Evolutionary conservation across 2,329 filamentous ascomycete genomes (phyloP), one percentile per base, ranked within the genome.

Genomic region (Ceratocystis cacaofunesta): DNA sequence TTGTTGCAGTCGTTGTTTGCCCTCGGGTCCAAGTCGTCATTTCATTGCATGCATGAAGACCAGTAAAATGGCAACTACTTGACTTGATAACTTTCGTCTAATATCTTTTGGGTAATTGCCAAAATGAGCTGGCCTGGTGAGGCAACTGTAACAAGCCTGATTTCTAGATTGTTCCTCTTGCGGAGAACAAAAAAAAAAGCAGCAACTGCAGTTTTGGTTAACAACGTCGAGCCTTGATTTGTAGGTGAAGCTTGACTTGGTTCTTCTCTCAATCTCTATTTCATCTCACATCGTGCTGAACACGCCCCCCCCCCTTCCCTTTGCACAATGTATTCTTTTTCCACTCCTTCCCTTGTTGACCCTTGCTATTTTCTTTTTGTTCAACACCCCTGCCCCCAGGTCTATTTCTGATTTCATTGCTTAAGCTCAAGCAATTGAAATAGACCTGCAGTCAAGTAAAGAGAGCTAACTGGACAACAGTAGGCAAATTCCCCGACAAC

Each of bases 291-390:
- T 55, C 50, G 22, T 5, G 19, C 10, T 55, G 22, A 55, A 15
- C 50, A 55, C 50, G 36, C 36, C 36, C 10, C 36, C 36, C 36
- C 36, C 36, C 36, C 36, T 41, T 12, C 50, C 22, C 22, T 19
- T 55, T 55, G 50, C 25, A 55, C 19, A 55, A 25, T 15, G 22
- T 55, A 25, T 25, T 28, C 50, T 55, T 55, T 55, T 55, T 55
- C 12, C 50, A 55, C 50, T 55, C 50, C 50, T 55, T 55, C 50
- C 50, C 50, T 55, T 55, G 50, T 55, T 55, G 50, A 55, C 50
- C 50, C 50, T 22, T 22, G 50, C 50, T 55, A 22, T 28, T 28
- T 30, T 25, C 19, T 55, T 55, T 22, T 55, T 55, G 19, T 25
- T 2, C 19, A 15, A 12, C 50, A 22, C 50, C 50, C 50, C 22